A percentile compares a stretch with the other conserved stretches of the same genome.
phyloP scores from a whole-genome alignment of 176 grass and related monocot species.

The Leersia perrieri region DNA sequence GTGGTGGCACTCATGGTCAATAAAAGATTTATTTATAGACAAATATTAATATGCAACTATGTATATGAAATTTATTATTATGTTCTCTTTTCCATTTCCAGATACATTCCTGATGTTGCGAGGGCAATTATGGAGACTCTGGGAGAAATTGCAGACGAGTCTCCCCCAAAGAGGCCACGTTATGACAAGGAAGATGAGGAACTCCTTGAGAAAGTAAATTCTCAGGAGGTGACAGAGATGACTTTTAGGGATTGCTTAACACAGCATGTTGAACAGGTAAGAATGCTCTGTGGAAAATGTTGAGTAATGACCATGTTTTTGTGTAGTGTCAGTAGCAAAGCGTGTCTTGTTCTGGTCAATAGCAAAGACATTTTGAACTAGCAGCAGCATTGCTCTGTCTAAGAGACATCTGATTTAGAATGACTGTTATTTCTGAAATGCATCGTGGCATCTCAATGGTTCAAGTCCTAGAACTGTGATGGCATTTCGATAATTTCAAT shows the following conservation, averaged over 20 bases:
- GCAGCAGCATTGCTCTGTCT: neutral
- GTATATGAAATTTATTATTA: neutral
- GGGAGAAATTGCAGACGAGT: conserved; percentile 67
- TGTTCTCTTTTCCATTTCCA: conserved; percentile 30
- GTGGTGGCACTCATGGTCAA: neutral
- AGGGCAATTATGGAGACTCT: conserved; percentile 92
- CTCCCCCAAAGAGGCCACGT: conserved; percentile 48
- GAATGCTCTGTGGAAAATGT: neutral
- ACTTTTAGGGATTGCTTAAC: conserved; percentile 78
- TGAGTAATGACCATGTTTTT: neutral
- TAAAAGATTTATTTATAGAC: neutral
- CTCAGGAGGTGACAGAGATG: conserved; percentile 73
- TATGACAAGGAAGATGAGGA: conserved; percentile 84
- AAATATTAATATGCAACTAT: neutral
- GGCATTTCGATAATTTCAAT: neutral
- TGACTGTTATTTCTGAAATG: neutral
- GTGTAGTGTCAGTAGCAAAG: neutral
- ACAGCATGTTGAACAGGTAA: conserved; percentile 94
- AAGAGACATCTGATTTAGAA: neutral
- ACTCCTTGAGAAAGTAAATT: conserved; percentile 72
- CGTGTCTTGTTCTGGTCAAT: neutral
- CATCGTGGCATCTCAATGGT: neutral
- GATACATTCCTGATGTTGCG: conserved; percentile 96
- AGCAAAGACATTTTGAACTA: neutral
- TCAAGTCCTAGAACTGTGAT: neutral